Conservation (phyloP, 2,329 filamentous ascomycete species). For the Calonectria pseudoreteaudii region DNA sequence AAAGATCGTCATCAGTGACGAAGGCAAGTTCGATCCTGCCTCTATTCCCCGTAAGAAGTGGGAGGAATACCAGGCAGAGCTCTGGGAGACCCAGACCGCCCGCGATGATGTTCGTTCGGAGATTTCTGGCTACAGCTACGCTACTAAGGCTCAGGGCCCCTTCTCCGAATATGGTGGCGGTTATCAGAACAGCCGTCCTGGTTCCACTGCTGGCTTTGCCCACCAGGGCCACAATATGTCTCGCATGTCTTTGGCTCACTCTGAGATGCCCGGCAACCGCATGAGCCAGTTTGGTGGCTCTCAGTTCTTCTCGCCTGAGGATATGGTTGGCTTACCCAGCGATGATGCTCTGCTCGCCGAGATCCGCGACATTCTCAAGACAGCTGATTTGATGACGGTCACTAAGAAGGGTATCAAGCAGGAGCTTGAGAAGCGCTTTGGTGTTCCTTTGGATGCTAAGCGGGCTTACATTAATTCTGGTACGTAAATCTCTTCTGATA, state of each 20-base stretch:
- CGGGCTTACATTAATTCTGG: constrained; percentile 94
- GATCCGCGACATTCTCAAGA: constrained; percentile 92
- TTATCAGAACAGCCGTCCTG: constrained; percentile 68
- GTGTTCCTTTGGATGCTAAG: constrained; percentile 85
- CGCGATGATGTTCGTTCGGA: constrained; percentile 86
- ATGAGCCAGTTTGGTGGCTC: constrained; percentile 72
- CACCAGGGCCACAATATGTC: constrained; percentile 62
- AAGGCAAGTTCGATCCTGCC: constrained; percentile 95
- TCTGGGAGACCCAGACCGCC: constrained; percentile 94
- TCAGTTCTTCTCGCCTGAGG: constrained; percentile 71
- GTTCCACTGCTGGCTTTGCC: constrained; percentile 63
- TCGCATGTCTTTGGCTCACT: constrained; percentile 84
- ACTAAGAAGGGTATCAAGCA: constrained; percentile 98
- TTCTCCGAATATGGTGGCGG: constrained; percentile 80
- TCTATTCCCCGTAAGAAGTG: constrained; percentile 98
- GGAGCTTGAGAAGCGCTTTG: constrained; percentile 92
- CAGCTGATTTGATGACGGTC: constrained; percentile 94
- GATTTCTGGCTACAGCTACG: constrained; percentile 93
- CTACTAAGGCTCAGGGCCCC: constrained; percentile 79
- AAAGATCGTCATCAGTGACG: constrained; percentile 93
- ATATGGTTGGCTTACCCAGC: constrained; percentile 81
- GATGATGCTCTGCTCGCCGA: constrained; percentile 93
- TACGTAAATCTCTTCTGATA: constrained; percentile 62
- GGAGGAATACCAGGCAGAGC: constrained; percentile 98
- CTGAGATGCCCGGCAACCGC: constrained; percentile 71